Base-by-base conservation (phyloP, 208 protist genomes). In the Novymonas esmeraldas region DNA sequence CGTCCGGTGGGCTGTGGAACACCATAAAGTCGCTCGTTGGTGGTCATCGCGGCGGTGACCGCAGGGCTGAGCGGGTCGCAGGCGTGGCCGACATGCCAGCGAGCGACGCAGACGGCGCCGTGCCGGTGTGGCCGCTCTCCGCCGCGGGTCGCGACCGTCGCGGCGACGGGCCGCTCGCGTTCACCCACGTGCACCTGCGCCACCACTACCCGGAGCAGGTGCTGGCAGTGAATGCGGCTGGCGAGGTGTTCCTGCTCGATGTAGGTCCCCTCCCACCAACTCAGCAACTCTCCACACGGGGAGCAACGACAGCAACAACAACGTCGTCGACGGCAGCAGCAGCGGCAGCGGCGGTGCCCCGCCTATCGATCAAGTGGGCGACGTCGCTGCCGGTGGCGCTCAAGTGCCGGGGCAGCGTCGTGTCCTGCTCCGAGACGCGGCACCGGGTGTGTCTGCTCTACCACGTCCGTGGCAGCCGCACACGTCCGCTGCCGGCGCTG, bases 161-260 rank as follows among this genome's bases (percentile, higher is more conserved):
- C 34, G 39, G 44, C 13, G 59, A 45, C 22, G 31, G 57, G 22
- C 46, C 66, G 11, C 56, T 67, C 34, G 76, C 79, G 29, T 84
- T 90, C 29, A 89, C 83, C 3, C 64, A 88, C 24, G 44, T 90
- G 11, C 76, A 74, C 5, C 73, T 93, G 24, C 75, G 81, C n/a
- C 20, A 38, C 22, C 62, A 81, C 45, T 72, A 82, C 61, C 45
- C 76, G 24, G 79, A 69, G 9, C 73, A 89, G 64, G 50, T 90
- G 0, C 63, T 87, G 42, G 87, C 82, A 2, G 55, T 75, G 3
- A 91, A 81, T 28, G 79, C 70, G 0, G 69, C 74, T 13, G 80
- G 76, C 20, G 84, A 93, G 59, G 55, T 93, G 13, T 87, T 90
- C 18, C 55, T 93, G 3, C 41, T 93, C 14, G 79, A 87, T 41